Conservation (phyloP, 2,329 filamentous ascomycete species). For the Zelopaecilomyces penicillatus region DNA sequence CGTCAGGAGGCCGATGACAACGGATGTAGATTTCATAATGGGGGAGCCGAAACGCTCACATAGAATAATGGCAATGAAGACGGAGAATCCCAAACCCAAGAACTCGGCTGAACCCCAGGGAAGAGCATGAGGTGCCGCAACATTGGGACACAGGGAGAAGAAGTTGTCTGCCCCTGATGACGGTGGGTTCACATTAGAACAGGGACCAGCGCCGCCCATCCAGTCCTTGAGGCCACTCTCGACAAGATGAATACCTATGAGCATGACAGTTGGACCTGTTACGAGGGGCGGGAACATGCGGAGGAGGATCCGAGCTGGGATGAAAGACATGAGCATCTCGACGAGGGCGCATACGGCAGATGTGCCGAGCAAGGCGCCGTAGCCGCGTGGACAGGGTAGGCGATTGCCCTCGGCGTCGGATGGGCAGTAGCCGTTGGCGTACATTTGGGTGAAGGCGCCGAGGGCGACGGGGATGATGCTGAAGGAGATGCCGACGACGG, state of each 20-base stretch:
- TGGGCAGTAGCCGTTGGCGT: slow-evolving; percentile 60
- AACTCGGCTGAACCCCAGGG: slow-evolving; percentile 75
- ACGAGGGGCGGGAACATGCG: slow-evolving; percentile 73
- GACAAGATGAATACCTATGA: slow-evolving; percentile 68
- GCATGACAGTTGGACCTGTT: slow-evolving; percentile 60
- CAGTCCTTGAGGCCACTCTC: slow-evolving; percentile 65
- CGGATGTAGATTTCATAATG: slow-evolving; percentile 74
- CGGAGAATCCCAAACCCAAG: slow-evolving; percentile 69
- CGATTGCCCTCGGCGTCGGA: slow-evolving; percentile 51
- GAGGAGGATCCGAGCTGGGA: slow-evolving; percentile 59
- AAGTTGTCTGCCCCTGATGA: slow-evolving; percentile 28
- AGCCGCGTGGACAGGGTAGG: slow-evolving; percentile 67
- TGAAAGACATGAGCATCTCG: slow-evolving; percentile 67
- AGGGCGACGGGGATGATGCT: slow-evolving; percentile 36
- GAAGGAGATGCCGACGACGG: slow-evolving; percentile 56
- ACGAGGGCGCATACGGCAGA: slow-evolving; percentile 55
- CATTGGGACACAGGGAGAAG: slow-evolving; percentile 57
- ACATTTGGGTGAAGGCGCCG: slow-evolving; percentile 70
- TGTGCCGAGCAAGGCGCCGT: slow-evolving; percentile 65
- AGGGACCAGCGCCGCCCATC: slow-evolving; percentile 64
- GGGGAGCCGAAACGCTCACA: slow-evolving; percentile 75
- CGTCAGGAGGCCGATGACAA: slow-evolving; percentile 63
- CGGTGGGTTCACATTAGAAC: slow-evolving; percentile 37
- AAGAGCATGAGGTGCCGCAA: slow-evolving; percentile 60
- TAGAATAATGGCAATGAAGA: slow-evolving; percentile 70